phyloP scores from a whole-genome alignment of 257 asterid genomes.

The Hygrophila difformis region DNA sequence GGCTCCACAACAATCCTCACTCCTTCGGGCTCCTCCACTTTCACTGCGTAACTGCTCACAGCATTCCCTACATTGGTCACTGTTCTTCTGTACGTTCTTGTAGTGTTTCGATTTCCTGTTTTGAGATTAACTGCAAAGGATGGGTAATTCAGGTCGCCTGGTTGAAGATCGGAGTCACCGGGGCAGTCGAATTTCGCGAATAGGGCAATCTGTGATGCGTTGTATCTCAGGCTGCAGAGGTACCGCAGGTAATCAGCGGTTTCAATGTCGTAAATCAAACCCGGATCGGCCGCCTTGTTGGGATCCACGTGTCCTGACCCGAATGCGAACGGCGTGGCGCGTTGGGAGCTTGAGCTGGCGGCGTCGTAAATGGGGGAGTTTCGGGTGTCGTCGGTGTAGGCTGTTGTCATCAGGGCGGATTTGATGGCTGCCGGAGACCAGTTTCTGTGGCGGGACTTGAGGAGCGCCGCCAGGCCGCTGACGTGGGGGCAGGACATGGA shows the following conservation, averaged over 20 bases:
- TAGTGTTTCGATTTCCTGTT: conserved; percentile 12
- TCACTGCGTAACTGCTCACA: conserved; percentile 28
- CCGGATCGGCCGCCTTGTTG: conserved; percentile 55
- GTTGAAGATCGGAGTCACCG: conserved; percentile 13
- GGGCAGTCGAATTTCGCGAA: conserved; percentile 44
- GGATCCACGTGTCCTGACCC: conserved; percentile 77
- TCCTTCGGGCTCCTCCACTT: conserved; percentile 37
- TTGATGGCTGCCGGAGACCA: conserved; percentile 81
- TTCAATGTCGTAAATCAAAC: conserved; percentile 49
- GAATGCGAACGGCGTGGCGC: conserved; percentile 45
- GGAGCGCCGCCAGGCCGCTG: conserved; percentile 55
- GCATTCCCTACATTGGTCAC: conserved; percentile 58
- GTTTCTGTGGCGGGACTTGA: conserved; percentile 40
- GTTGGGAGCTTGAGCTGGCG: conserved; percentile 20
- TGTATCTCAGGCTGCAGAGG: conserved; percentile 54
- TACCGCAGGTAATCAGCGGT: conserved; percentile 40
- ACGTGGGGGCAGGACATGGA: conserved; percentile 87
- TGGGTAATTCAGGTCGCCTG: conserved; percentile 71
- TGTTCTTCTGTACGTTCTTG: conserved; percentile 34
- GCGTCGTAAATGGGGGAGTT: conserved; percentile 39
- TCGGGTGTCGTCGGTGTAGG: conserved; percentile 28
- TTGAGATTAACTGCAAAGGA: conserved; percentile 45
- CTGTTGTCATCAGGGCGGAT: conserved; percentile 73
- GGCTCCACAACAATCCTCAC: conserved; percentile 40
- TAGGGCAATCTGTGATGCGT: conserved; percentile 37